These are phyloP conservation scores for Prunus dulcis DNA, from an alignment of 306 rosid genomes.

Conservation along the genomic window DNA sequence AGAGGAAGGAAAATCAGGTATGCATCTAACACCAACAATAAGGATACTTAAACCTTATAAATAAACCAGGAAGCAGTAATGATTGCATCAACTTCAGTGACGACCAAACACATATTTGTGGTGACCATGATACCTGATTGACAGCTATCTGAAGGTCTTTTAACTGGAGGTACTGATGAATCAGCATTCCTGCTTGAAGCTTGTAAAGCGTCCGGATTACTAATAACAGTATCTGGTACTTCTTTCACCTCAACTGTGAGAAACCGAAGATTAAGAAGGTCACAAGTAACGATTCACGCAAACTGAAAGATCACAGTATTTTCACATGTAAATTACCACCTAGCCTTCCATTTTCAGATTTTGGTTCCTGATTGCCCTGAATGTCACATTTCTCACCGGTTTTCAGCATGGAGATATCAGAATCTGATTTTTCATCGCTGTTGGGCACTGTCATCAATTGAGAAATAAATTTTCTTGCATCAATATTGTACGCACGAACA, in stretches of 20 bases:
- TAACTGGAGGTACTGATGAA: conserved; percentile 48
- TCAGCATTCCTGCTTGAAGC: conserved; percentile 35
- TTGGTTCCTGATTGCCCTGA: conserved; percentile 33
- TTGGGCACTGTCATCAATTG: conserved; percentile 59
- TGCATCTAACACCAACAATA: conserved; percentile 6
- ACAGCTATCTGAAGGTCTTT: conserved; percentile 62
- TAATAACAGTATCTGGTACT: conserved; percentile 25
- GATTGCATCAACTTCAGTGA: conserved; percentile 17
- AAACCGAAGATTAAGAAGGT: conserved; percentile 29
- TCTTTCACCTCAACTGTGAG: conserved; percentile 53
- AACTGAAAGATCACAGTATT: conserved; percentile 11
- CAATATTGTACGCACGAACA: conserved; percentile 64
- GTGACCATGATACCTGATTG: conserved; percentile 50
- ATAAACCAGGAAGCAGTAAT: conserved; percentile 6
- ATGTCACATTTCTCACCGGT: conserved; percentile 33
- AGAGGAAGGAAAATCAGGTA: conserved; percentile 4
- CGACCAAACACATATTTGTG: conserved; percentile 12
- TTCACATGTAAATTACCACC: conserved; percentile 37
- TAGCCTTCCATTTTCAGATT: conserved; percentile 36
- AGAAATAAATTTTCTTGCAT: conserved; percentile 81
- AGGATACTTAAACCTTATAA: conserved; percentile 9
- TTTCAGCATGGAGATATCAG: conserved; percentile 20
- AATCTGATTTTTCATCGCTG: conserved; percentile 36
- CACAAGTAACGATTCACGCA: conserved; percentile 9
- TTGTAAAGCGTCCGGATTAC: conserved; percentile 27